These are phyloP conservation scores for Sanghuangporus baumii DNA, from an alignment of 1,284 basidiomycete genomes.

Conservation along the genomic window DNA sequence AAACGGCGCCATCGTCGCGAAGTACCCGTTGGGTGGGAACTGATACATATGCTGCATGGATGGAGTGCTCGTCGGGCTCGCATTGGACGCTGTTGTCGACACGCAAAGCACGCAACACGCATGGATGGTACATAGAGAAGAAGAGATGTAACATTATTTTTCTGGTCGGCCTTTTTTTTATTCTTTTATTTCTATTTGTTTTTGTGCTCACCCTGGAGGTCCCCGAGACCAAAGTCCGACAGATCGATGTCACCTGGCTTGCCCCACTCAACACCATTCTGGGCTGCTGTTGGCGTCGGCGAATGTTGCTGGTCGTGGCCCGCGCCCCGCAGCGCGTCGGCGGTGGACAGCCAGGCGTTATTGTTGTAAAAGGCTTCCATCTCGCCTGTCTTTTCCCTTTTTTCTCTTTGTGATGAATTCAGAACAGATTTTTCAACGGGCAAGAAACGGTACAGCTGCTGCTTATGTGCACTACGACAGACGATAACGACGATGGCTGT, in stretches of 20 bases:
- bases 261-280: slow-evolving; percentile 21
- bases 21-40: slow-evolving; percentile 33
- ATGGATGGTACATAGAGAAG: neutral
- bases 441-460: neutral
- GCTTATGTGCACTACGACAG: slow-evolving; percentile 2
- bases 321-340: slow-evolving; percentile 16
- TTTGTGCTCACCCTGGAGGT: slow-evolving; percentile 32
- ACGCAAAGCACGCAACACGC: neutral
- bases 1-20: slow-evolving; percentile 42
- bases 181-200: neutral
- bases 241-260: slow-evolving; percentile 30
- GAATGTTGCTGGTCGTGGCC: slow-evolving; percentile 46
- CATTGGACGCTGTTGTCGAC: slow-evolving; percentile 7
- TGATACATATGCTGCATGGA: slow-evolving; percentile 16
- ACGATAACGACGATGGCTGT: slow-evolving; percentile 32
- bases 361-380: slow-evolving; percentile 7
- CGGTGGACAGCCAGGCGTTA: neutral
- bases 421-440: neutral
- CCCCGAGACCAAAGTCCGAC: slow-evolving; percentile 37
- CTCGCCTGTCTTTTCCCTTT: neutral
- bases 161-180: neutral
- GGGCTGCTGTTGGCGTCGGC: slow-evolving; percentile 24
- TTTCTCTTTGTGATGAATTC: neutral
- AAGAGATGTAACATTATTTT: neutral
- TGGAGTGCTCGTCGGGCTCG: slow-evolving; percentile 5